These are phyloP conservation scores for Zea mays DNA, from an alignment of 176 grass and related monocot species.

Conservation along the genomic window DNA sequence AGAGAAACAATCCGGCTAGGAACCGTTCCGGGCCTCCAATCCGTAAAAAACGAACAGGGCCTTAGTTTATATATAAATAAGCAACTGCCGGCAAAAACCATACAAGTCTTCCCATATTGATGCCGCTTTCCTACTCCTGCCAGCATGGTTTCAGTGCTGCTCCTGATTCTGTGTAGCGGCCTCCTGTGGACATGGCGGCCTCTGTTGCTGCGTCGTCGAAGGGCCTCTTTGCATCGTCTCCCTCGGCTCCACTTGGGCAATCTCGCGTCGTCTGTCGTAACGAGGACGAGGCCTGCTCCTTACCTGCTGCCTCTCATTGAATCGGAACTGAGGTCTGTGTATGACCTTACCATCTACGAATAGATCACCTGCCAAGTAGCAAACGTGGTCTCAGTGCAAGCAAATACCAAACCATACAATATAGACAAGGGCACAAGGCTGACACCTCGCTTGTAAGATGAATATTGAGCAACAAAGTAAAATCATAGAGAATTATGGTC, in stretches of 20 bases:
- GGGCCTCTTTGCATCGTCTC: conserved; percentile 60
- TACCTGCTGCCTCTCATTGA: conserved; percentile 80
- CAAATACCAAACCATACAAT: conserved; percentile 12
- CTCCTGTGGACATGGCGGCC: conserved; percentile 34
- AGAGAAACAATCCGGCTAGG: no score
- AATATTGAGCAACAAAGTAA: conserved; percentile 5
- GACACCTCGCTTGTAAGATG: background rate
- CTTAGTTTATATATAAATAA: background rate
- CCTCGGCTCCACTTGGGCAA: conserved; percentile 65
- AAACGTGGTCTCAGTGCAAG: conserved; percentile 12
- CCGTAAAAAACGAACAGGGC: no score
- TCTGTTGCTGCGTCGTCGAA: conserved; percentile 36
- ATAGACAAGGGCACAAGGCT: conserved; percentile 6
- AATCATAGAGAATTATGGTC: background rate
- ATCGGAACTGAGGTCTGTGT: conserved; percentile 65
- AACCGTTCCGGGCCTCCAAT: no score
- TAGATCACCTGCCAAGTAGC: conserved; percentile 61
- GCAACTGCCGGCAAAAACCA: background rate
- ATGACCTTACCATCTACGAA: conserved; percentile 84
- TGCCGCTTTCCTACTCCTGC: conserved; percentile 38
- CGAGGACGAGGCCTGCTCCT: conserved; percentile 67
- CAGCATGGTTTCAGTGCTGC: conserved; percentile 23
- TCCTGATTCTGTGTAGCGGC: conserved; percentile 27
- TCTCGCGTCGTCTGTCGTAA: conserved; percentile 62
- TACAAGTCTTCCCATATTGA: background rate